Conservation (phyloP, 169 alveolate genomes). For the Plasmodium fragile region DNA sequence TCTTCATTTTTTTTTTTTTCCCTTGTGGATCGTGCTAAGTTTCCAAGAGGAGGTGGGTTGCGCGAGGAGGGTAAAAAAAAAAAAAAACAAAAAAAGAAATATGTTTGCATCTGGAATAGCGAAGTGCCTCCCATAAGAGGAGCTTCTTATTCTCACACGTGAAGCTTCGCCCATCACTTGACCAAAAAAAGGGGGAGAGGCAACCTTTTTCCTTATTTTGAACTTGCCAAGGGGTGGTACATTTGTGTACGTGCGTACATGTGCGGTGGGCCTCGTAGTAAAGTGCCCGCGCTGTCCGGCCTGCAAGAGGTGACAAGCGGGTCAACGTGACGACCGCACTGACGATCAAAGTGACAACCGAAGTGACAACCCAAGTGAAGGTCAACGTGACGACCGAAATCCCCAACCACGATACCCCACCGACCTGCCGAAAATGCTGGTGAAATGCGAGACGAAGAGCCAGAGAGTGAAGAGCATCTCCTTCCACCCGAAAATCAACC, state of each 20-base stretch:
- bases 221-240: background rate
- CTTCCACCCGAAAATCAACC: conserved; percentile 95
- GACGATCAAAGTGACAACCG: background rate
- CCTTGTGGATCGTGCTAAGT: background rate
- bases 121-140: background rate
- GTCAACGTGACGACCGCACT: background rate
- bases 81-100: too few relatives aligned
- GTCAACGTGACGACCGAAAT: too few relatives aligned
- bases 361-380: background rate
- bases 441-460: conserved; percentile 87
- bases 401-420: too few relatives aligned
- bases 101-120: background rate
- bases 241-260: background rate
- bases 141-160: background rate
- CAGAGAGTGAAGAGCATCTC: conserved; percentile 96
- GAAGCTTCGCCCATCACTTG: background rate
- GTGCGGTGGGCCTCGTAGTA: background rate
- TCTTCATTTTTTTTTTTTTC: background rate
- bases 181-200: background rate
- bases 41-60: background rate
- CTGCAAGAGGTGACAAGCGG: background rate
- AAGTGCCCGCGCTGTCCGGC: background rate
- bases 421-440: conserved; percentile 34
- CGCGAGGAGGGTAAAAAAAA: background rate
- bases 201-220: background rate